Percentiles rank a stretch among this genome's conserved stretches.
Evolutionary conservation across 768 basidiomycete genomes (phyloP).

Genomic region (Leccinum disarticulatum): DNA sequence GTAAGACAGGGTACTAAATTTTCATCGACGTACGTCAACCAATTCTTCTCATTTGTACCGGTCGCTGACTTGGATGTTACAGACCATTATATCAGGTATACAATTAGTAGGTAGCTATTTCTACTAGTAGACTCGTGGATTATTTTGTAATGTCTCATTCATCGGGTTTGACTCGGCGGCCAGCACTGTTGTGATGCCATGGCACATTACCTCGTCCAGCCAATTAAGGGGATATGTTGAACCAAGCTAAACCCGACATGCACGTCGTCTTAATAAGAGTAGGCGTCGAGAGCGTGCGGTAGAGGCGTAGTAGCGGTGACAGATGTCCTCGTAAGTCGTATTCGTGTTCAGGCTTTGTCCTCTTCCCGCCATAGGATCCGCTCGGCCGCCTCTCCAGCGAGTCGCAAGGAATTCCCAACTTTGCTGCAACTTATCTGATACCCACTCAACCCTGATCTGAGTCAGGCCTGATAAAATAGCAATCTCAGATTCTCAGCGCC

Average conservation of each 20-base stretch:
- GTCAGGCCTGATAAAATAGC: too few relatives aligned
- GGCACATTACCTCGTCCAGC: background rate
- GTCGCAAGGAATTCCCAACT: too few relatives aligned
- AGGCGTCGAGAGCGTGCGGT: background rate
- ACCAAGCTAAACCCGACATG: too few relatives aligned
- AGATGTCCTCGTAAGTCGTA: too few relatives aligned
- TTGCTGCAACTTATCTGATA: too few relatives aligned
- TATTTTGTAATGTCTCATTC: slow-evolving; percentile 15
- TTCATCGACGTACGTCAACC: slow-evolving; percentile 80
- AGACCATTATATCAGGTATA: slow-evolving; percentile 93
- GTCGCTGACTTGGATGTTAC: slow-evolving; percentile 12
- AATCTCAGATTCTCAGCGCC: too few relatives aligned
- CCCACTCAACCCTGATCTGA: too few relatives aligned
- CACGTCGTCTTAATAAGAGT: slow-evolving; percentile 13
- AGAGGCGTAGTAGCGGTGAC: too few relatives aligned
- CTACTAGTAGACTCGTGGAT: slow-evolving; percentile 8
- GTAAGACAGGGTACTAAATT: slow-evolving; percentile 98
- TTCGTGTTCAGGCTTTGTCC: too few relatives aligned
- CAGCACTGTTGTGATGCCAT: background rate
- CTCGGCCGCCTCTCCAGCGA: too few relatives aligned
- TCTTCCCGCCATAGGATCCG: too few relatives aligned
- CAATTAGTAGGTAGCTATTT: slow-evolving; percentile 55
- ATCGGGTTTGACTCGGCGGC: background rate
- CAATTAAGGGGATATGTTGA: background rate
- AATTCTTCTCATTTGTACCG: background rate